Conservation (phyloP, 345 rosid genomes). For the Bruguiera gymnorhiza region DNA sequence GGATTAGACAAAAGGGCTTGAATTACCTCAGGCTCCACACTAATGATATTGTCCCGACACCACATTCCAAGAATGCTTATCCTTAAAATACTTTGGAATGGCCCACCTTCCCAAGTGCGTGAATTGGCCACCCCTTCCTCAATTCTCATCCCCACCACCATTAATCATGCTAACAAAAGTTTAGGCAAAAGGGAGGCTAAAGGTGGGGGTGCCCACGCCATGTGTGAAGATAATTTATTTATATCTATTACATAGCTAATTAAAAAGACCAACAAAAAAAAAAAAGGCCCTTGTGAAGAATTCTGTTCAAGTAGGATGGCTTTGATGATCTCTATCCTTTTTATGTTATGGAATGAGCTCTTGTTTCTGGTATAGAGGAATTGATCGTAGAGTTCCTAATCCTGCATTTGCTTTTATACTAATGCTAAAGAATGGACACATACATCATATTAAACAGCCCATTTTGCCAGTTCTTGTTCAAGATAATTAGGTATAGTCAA, state of each 20-base stretch:
- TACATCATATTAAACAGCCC: no score
- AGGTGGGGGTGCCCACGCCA: not conserved
- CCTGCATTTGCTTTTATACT: not conserved
- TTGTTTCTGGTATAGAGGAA: no score
- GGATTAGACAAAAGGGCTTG: conserved; percentile 7
- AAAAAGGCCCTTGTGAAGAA: no score
- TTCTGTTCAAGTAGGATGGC: no score
- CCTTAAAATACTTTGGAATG: conserved; percentile 11
- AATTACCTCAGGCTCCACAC: conserved; percentile 35
- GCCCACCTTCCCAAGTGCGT: conserved; percentile 21
- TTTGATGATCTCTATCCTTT: no score
- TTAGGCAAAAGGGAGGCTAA: conserved; percentile 21
- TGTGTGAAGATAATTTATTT: not conserved
- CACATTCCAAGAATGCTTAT: conserved; percentile 38
- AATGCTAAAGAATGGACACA: no score
- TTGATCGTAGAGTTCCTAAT: not conserved
- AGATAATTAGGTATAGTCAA: no score
- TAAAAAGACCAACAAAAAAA: no score
- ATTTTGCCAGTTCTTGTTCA: no score
- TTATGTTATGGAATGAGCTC: no score
- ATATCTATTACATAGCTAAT: no score
- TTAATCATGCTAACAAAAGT: conserved; percentile 34
- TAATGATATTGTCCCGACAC: conserved; percentile 46
- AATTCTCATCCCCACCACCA: conserved; percentile 22
- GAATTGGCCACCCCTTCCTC: conserved; percentile 15